Evolutionary conservation across 139 green algal genomes (phyloP).

Genomic region (Chlorella ohadii): DNA sequence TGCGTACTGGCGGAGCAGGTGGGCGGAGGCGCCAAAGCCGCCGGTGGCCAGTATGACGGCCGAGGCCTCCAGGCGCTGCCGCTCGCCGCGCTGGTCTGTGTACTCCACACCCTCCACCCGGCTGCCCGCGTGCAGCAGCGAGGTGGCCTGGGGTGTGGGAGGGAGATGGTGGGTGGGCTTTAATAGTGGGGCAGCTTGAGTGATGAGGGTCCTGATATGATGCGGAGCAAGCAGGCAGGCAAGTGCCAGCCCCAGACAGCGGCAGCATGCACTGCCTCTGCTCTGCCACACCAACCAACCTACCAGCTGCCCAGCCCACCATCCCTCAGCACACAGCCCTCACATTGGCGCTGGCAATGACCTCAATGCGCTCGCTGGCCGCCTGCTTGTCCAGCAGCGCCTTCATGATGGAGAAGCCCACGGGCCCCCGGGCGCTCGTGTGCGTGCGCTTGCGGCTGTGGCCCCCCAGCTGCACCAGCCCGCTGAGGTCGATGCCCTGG

Average conservation of each 20-base stretch:
- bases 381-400: conserved; percentile 30
- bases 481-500: conserved; percentile 52
- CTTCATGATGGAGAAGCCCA: conserved; percentile 68
- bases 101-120: conserved; percentile 25
- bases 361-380: conserved; percentile 22
- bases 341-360: conserved; percentile 24
- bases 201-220: no score
- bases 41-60: conserved; percentile 75
- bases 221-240: no score
- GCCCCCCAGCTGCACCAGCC: conserved; percentile 64
- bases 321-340: no score
- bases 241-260: no score
- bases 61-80: conserved; percentile 26
- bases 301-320: no score
- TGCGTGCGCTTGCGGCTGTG: conserved; percentile 51
- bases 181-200: no score
- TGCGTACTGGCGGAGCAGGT: conserved; percentile 52
- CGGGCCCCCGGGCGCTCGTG: conserved; percentile 46
- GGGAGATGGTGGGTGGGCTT: background rate
- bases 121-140: background rate
- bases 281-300: no score
- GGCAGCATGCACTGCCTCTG: no score
- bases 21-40: conserved; percentile 71
- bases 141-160: conserved; percentile 22
- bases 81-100: background rate